Evolutionary conservation across 2,329 filamentous ascomycete genomes (phyloP).

Genomic region (Aspergillus intermedius): DNA sequence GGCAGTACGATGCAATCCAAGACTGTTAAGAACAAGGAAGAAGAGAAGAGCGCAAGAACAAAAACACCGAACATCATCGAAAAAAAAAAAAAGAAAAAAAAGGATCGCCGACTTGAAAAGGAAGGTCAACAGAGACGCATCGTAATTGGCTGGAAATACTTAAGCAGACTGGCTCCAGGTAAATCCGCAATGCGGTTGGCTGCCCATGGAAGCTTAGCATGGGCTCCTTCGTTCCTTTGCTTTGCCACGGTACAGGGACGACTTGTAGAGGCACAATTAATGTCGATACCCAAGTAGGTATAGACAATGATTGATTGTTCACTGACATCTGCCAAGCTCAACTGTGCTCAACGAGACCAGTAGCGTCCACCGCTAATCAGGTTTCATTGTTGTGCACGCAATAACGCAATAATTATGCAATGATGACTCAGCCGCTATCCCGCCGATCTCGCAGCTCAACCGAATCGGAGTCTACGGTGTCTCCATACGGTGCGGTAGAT

Average conservation of each 20-base stretch:
- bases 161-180: background rate
- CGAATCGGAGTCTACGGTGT: too few species aligned
- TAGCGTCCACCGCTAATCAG: background rate
- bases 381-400: background rate
- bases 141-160: background rate
- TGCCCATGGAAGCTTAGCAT: background rate
- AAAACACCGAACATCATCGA: background rate
- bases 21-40: background rate
- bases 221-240: too few species aligned
- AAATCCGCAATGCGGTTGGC: background rate
- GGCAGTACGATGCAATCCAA: background rate
- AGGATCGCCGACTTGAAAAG: background rate
- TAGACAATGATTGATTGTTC: background rate
- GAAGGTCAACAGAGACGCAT: background rate
- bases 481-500: too few species aligned
- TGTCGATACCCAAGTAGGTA: too few species aligned
- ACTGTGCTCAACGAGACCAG: too few species aligned
- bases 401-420: background rate
- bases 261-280: background rate
- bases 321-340: background rate
- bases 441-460: too few species aligned
- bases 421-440: background rate
- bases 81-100: background rate
- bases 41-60: background rate
- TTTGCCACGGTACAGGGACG: too few species aligned